A percentile compares a stretch with the other conserved stretches of the same genome.
Conservation (phyloP, 1,284 basidiomycete species). For the Entoloma clypeatum region DNA sequence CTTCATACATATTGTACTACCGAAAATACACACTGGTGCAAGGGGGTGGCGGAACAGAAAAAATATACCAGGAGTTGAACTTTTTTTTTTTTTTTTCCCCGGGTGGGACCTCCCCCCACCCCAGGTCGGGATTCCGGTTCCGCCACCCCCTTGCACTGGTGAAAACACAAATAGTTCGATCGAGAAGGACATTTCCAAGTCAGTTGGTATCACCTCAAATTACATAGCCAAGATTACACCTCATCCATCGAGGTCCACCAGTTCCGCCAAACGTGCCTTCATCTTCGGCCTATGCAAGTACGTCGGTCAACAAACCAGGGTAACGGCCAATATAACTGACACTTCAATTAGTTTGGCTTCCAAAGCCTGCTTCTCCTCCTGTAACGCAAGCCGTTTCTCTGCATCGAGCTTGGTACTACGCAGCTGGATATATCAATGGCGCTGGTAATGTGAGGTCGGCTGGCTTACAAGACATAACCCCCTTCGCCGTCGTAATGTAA, state of each 20-base stretch:
- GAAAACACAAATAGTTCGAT: too few species aligned
- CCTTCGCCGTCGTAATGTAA: constrained; percentile 86
- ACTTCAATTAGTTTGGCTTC: constrained; percentile 80
- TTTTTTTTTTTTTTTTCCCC: too few species aligned
- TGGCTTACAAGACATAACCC: constrained; percentile 78
- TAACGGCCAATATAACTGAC: constrained; percentile 39
- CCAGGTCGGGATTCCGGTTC: too few species aligned
- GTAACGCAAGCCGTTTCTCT: constrained; percentile 85
- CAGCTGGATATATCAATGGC: constrained; percentile 4
- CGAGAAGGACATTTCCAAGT: too few species aligned
- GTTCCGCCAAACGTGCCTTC: constrained; percentile 70
- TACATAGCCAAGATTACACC: too few species aligned
- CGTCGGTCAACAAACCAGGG: constrained; percentile 19
- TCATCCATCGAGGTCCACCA: constrained; percentile 39
- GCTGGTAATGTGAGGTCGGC: constrained; percentile 4
- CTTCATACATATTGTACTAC: too few species aligned
- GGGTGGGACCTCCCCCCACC: too few species aligned
- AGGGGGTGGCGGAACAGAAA: too few species aligned
- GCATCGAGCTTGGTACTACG: constrained; percentile 84
- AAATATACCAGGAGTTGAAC: too few species aligned
- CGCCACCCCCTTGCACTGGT: too few species aligned
- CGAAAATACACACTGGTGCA: too few species aligned
- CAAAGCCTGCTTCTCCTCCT: constrained; percentile 89
- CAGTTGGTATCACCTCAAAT: too few species aligned
- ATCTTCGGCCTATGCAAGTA: constrained; percentile 65